These are phyloP conservation scores for Kluyveromyces wickerhamii DNA, from an alignment of 805 yeast genomes.

Conservation along the genomic window DNA sequence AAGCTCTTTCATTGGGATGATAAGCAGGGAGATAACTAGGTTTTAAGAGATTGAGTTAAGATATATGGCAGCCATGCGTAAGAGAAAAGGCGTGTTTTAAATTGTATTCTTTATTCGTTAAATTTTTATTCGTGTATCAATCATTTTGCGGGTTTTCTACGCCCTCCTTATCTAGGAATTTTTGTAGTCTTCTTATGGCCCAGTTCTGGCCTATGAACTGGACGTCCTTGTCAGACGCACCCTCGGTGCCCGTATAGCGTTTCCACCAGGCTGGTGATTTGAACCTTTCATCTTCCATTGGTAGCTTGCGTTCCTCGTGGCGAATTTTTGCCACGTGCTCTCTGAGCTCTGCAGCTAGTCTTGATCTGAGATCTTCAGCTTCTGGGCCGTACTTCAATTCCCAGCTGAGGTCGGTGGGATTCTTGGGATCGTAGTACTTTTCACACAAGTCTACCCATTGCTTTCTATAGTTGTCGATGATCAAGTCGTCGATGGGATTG, in stretches of 20 bases:
- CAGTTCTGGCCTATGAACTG: constrained; percentile 72
- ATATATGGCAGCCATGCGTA: too few relatives aligned
- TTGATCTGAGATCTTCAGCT: constrained; percentile 59
- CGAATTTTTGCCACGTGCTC: constrained; percentile 47
- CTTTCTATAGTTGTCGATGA: constrained; percentile 51
- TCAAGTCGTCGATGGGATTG: constrained; percentile 51
- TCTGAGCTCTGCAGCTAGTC: constrained; percentile 63
- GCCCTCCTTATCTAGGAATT: constrained; percentile 26
- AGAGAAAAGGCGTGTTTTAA: too few relatives aligned
- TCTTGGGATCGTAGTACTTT: constrained; percentile 41
- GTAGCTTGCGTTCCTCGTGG: constrained; percentile 34
- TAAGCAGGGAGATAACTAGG: too few relatives aligned
- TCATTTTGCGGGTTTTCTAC: neutral
- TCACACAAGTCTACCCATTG: constrained; percentile 63
- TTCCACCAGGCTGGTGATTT: constrained; percentile 70
- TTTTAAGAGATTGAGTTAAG: too few relatives aligned
- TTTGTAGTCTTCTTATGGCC: constrained; percentile 70
- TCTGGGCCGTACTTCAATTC: constrained; percentile 56
- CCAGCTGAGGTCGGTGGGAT: constrained; percentile 51
- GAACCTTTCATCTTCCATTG: constrained; percentile 62
- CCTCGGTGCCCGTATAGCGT: constrained; percentile 54
- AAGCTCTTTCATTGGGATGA: too few relatives aligned
- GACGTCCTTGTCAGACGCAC: constrained; percentile 58
- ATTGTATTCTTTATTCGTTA: too few relatives aligned
- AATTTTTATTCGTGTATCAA: too few relatives aligned